Percentiles rank a stretch among this genome's conserved stretches.
Conservation (phyloP, 2,329 filamentous ascomycete species). For the Pseudogymnoascus sp. region DNA sequence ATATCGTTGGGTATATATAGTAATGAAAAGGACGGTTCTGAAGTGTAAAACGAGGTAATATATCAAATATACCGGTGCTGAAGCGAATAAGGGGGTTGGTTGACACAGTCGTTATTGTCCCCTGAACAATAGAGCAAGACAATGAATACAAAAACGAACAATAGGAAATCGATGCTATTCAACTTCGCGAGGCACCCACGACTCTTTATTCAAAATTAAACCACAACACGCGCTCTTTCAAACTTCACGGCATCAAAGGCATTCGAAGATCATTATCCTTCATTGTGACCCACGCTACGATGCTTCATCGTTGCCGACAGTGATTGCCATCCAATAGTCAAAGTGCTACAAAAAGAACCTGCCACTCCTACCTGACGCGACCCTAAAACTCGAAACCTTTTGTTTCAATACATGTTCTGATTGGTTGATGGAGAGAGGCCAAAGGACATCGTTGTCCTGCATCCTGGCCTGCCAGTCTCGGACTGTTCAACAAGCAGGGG, state of each 20-base stretch:
- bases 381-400: neutral
- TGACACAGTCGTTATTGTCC: slow-evolving; percentile 6
- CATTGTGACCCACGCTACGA: neutral
- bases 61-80: slow-evolving; percentile 2
- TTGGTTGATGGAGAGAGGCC: neutral
- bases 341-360: neutral
- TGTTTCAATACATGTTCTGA: neutral
- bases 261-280: neutral
- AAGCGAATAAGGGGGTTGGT: neutral
- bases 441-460: neutral
- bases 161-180: neutral
- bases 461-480: neutral
- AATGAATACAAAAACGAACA: neutral
- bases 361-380: neutral
- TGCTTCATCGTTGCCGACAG: neutral
- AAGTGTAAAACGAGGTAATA: neutral
- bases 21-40: neutral
- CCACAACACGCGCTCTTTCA: neutral
- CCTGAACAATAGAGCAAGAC: neutral
- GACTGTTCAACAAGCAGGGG: neutral
- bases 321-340: neutral
- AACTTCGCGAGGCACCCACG: neutral
- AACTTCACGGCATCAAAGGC: neutral
- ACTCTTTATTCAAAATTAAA: slow-evolving; percentile 2
- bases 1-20: slow-evolving; percentile 2